These are phyloP conservation scores for Yamadazyma philogaea DNA, from an alignment of 805 yeast species.

Conservation along the genomic window DNA sequence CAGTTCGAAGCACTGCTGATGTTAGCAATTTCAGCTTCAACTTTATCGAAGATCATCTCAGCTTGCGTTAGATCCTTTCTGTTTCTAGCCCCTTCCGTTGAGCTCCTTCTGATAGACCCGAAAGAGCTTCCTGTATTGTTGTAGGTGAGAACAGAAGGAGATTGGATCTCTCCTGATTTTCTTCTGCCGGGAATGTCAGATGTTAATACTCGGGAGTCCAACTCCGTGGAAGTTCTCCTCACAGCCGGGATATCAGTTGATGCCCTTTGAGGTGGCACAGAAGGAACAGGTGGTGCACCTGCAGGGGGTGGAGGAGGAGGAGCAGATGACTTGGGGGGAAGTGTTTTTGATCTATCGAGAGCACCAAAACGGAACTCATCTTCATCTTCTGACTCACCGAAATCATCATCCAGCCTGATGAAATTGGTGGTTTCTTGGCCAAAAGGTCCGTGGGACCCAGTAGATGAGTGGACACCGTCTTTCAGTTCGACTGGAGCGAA, in stretches of 20 bases:
- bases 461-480: not conserved
- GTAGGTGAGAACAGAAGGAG: constrained; percentile 1
- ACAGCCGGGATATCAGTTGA: not conserved
- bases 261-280: not conserved
- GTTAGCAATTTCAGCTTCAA: constrained; percentile 30
- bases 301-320: constrained; percentile 8
- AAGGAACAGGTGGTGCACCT: constrained; percentile 1
- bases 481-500: not conserved
- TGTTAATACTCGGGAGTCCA: not conserved
- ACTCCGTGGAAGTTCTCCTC: not conserved
- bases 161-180: constrained; percentile 8
- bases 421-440: not conserved
- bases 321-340: constrained; percentile 8
- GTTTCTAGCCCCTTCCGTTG: constrained; percentile 14
- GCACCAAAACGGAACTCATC: constrained; percentile 17
- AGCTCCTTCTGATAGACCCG: constrained; percentile 13
- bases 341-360: constrained; percentile 12
- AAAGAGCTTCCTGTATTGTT: constrained; percentile 9
- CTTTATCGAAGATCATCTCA: constrained; percentile 19
- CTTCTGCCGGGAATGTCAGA: not conserved
- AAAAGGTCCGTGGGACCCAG: not conserved
- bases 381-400: constrained; percentile 1
- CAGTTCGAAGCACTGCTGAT: constrained; percentile 38
- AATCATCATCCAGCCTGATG: constrained; percentile 1
- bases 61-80: constrained; percentile 28